Conservation (phyloP, 2,329 filamentous ascomycete species). For the Xylaria sp. region DNA sequence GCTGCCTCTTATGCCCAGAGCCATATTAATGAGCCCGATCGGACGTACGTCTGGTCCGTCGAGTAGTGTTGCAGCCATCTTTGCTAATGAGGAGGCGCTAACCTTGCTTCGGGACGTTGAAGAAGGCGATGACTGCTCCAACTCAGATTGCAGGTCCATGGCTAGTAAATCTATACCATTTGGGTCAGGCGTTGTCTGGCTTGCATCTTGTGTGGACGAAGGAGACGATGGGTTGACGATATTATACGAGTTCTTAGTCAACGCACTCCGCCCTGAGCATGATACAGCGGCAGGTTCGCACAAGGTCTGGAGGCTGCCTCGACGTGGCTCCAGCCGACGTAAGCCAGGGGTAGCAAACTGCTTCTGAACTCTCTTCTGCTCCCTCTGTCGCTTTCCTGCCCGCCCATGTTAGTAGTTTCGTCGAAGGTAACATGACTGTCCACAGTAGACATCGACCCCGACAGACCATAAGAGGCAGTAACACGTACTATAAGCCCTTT, state of each 20-base stretch:
- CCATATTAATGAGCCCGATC: constrained; percentile 3
- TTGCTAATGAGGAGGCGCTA: background rate
- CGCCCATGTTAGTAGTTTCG: constrained; percentile 25
- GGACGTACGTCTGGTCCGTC: constrained; percentile 4
- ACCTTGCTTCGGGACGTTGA: background rate
- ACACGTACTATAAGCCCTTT: constrained; percentile 51
- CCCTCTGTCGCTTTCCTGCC: constrained; percentile 34
- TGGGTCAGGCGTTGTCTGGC: background rate
- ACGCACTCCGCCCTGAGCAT: background rate
- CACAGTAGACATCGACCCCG: too few relatives aligned
- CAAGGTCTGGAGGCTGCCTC: constrained; percentile 16
- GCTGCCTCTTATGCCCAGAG: constrained; percentile 11
- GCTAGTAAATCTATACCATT: background rate
- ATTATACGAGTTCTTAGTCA: background rate
- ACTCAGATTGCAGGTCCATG: background rate
- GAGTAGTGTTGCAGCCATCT: background rate
- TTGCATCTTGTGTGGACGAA: background rate
- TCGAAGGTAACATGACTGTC: background rate
- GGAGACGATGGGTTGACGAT: background rate
- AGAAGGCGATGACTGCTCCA: background rate
- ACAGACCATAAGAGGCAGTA: background rate
- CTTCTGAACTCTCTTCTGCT: constrained; percentile 34
- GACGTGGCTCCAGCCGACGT: constrained; percentile 32
- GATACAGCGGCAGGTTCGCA: background rate
- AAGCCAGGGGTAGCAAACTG: background rate